These are phyloP conservation scores for Pisolithus thermaeus DNA, from an alignment of 1,284 basidiomycete species.

Conservation along the genomic window DNA sequence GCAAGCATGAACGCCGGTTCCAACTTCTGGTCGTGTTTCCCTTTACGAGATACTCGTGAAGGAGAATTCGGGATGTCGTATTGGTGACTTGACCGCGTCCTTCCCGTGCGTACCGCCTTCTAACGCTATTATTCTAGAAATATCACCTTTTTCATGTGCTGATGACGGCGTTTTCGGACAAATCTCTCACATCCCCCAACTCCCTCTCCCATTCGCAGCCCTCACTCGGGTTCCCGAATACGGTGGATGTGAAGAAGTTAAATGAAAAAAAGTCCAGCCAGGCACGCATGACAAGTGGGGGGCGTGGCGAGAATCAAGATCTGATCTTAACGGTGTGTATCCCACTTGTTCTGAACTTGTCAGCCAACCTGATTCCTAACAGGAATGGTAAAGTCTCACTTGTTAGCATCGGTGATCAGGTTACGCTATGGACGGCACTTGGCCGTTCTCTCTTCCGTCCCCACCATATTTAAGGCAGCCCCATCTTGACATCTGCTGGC, in stretches of 20 bases:
- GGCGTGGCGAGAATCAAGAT: constrained; percentile 32
- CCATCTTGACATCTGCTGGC: constrained; percentile 6
- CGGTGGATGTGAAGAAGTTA: constrained; percentile 31
- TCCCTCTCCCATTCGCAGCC: background rate
- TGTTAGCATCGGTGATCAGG: constrained; percentile 29
- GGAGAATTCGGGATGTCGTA: constrained; percentile 14
- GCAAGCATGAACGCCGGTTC: too few species aligned
- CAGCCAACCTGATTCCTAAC: constrained; percentile 32
- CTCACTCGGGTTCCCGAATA: constrained; percentile 15
- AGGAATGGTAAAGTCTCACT: constrained; percentile 31
- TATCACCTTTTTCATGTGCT: constrained; percentile 1
- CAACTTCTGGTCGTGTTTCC: too few species aligned
- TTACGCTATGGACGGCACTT: constrained; percentile 32
- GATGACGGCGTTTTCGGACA: constrained; percentile 14
- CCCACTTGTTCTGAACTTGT: constrained; percentile 28
- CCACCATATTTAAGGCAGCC: constrained; percentile 23
- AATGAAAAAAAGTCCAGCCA: constrained; percentile 29
- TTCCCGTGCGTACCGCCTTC: constrained; percentile 18
- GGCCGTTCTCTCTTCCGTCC: constrained; percentile 21
- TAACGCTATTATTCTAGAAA: constrained; percentile 1
- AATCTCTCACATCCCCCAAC: constrained; percentile 11
- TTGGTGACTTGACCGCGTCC: constrained; percentile 10
- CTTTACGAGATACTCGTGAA: constrained; percentile 2
- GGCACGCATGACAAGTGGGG: constrained; percentile 22
- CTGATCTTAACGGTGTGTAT: constrained; percentile 29